Percentiles rank a stretch among this genome's conserved stretches.
Evolutionary conservation across 1,284 basidiomycete genomes (phyloP).

Genomic region (Naganishia albida): DNA sequence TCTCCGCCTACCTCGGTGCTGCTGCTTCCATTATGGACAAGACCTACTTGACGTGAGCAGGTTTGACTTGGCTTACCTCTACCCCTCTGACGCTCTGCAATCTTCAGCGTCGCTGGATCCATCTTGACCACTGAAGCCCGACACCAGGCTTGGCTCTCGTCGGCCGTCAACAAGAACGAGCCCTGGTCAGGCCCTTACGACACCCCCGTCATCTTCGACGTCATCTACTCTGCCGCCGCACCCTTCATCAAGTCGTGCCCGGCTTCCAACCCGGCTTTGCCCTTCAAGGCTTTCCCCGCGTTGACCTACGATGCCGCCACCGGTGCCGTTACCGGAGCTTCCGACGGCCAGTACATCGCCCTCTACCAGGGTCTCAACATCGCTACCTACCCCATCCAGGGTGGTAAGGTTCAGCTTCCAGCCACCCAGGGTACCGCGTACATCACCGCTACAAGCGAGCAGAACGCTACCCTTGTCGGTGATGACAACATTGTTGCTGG

Average conservation of each 20-base stretch:
- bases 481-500: constrained; percentile 54
- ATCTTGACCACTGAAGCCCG: constrained; percentile 81
- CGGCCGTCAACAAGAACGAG: constrained; percentile 57
- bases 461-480: constrained; percentile 40
- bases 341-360: constrained; percentile 43
- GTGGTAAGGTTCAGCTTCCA: constrained; percentile 51
- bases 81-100: constrained; percentile 41
- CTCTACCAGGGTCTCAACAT: constrained; percentile 51
- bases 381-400: constrained; percentile 45
- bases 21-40: constrained; percentile 59
- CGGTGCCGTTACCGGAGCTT: constrained; percentile 41
- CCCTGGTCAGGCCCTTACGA: constrained; percentile 63
- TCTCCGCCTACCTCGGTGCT: constrained; percentile 76
- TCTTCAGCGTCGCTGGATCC: constrained; percentile 66
- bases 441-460: constrained; percentile 50
- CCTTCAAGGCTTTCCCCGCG: constrained; percentile 55
- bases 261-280: constrained; percentile 52
- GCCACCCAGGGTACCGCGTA: constrained; percentile 54
- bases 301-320: constrained; percentile 51
- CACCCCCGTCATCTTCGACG: constrained; percentile 59
- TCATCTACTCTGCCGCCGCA: constrained; percentile 54
- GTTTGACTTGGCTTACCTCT: constrained; percentile 47
- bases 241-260: constrained; percentile 51
- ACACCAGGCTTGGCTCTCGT: constrained; percentile 62
- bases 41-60: constrained; percentile 41